Evolutionary conservation across 306 rosid species (phyloP).

Genomic region (Ochetophila trinervis): DNA sequence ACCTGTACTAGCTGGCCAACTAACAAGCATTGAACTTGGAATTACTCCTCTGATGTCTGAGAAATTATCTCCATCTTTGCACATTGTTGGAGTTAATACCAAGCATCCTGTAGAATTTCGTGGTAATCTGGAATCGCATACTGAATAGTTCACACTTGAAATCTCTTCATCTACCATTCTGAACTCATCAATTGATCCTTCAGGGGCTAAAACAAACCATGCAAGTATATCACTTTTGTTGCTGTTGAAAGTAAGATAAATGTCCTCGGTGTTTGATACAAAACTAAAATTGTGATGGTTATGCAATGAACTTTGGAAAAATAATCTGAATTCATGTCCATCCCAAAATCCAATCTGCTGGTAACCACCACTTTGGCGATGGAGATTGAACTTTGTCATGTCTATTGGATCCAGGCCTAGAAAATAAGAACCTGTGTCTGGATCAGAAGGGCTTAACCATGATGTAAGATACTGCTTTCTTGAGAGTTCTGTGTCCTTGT

Average conservation of each 20-base stretch:
- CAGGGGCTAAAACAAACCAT: conserved; percentile 18
- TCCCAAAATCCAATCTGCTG: conserved; percentile 24
- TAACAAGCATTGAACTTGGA: conserved; percentile 1
- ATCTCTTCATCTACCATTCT: conserved; percentile 17
- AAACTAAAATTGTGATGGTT: conserved; percentile 16
- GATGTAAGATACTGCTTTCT: conserved; percentile 11
- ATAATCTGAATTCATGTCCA: conserved; percentile 15
- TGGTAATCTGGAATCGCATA: conserved; percentile 6
- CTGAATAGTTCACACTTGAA: conserved; percentile 4
- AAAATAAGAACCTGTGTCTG: conserved; percentile 1
- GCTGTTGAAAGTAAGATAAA: conserved; percentile 22
- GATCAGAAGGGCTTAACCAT: conserved; percentile 20
- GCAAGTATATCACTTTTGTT: conserved; percentile 1
- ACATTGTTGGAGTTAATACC: background rate
- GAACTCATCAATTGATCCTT: conserved; percentile 19
- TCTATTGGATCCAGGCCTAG: background rate
- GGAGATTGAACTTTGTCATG: conserved; percentile 6
- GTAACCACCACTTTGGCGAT: background rate
- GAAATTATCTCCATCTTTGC: conserved; percentile 11
- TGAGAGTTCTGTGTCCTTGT: conserved; percentile 5
- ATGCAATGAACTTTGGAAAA: background rate
- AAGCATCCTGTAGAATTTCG: background rate
- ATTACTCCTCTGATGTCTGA: background rate
- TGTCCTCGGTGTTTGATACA: background rate
- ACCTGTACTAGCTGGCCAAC: conserved; percentile 1